phyloP scores from a whole-genome alignment of 495 filamentous ascomycete genomes.

The Annulohypoxylon nitens region DNA sequence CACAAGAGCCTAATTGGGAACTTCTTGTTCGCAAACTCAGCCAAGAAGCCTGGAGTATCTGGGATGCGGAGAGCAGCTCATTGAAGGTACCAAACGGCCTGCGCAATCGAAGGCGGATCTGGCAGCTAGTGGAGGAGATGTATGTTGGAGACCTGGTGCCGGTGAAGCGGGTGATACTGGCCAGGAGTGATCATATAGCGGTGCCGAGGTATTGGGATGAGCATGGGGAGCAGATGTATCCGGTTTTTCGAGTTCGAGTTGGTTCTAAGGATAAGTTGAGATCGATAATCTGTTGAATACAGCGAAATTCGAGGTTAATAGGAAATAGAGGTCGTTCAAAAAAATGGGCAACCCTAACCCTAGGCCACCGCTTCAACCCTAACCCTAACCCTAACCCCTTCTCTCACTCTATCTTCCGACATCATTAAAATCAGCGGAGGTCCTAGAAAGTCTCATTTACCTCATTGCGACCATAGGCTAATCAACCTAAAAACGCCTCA shows the following conservation, averaged over 20 bases:
- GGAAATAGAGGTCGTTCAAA: no score
- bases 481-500: no score
- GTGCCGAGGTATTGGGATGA: conserved; percentile 35
- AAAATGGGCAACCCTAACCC: no score
- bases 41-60: conserved; percentile 33
- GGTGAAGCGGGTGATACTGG: conserved; percentile 5
- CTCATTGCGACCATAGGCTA: no score
- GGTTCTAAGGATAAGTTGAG: conserved; percentile 11
- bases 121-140: conserved; percentile 32
- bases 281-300: background rate
- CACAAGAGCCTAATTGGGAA: conserved; percentile 38
- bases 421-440: no score
- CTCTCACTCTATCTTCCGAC: no score
- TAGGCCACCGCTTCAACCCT: no score
- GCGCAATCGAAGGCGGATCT: conserved; percentile 26
- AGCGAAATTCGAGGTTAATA: no score
- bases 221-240: conserved; percentile 12
- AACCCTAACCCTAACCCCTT: no score
- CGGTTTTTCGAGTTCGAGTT: conserved; percentile 14
- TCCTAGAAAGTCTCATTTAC: no score
- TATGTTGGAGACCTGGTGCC: conserved; percentile 31
- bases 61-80: conserved; percentile 31
- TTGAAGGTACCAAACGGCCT: conserved; percentile 33
- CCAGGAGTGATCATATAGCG: background rate
- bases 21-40: conserved; percentile 31